Evolutionary conservation across 2,329 filamentous ascomycete genomes (phyloP), one percentile per base, ranked within the genome.

Genomic region (Hortaea sp.): DNA sequence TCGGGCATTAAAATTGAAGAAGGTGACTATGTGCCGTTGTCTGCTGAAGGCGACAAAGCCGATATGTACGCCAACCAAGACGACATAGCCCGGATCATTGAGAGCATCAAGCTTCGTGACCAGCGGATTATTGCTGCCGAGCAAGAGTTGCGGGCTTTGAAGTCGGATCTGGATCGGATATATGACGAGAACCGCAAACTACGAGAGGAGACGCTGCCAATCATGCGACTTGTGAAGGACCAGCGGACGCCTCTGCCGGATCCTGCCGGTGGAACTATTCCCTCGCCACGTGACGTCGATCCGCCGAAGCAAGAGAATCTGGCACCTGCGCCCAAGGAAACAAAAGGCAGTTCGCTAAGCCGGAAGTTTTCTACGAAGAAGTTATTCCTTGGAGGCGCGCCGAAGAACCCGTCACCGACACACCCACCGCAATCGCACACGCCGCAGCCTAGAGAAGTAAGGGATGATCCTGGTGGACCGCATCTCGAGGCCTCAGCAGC

Each of bases 1-100:
- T 89, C 95, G 62, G 88, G 94, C 58, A 79, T 97, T 49, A 84
- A 87, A 11, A 78, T 95, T 57, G 90, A 97, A 62, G 82, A 84
- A 51, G 90, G 95, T 59, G 87, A 97, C 66, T 98, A 95, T 64
- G 78, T 95, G 43, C 92, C 92, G 34, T 73, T 92, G 43, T 90
- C 92, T 53, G 90, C 88, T 63, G 92, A 95, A 63, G 85, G 85
- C 53, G 85, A 89, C 63, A 82, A 81, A 39, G 83, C 89, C 64
- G 88, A 94, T 62, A 81, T 86, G 47, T 85, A 82, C 37, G 90
- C 90, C 5, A 95, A 89, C 1, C 81, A 95, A 55, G 90, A 95
- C 60, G 92, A 98, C 62, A 88, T 98, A 59, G 85, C 87, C 53
- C 82, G 89, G 44, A 77, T 98, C 13, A 90, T 95, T 51, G 85